Conservation (phyloP, 352 stramenopile genomes). For the Phytophthora pistaciae region DNA sequence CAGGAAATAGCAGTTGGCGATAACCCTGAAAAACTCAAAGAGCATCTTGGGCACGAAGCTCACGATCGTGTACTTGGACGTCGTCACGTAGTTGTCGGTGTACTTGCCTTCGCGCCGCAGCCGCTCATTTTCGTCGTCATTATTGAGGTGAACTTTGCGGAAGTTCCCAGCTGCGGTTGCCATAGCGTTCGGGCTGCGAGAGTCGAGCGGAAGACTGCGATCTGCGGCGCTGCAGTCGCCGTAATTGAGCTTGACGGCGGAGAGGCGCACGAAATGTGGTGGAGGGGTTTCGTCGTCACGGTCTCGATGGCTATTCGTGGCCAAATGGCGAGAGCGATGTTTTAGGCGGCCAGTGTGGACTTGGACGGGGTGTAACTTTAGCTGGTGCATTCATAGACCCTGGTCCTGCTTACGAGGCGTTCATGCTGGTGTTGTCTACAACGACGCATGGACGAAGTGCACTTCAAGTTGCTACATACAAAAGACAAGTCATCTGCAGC, state of each 20-base stretch:
- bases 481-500: neutral
- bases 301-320: constrained; percentile 8
- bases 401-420: neutral
- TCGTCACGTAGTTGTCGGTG: constrained; percentile 82
- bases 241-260: constrained; percentile 9
- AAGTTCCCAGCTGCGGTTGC: constrained; percentile 39
- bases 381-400: neutral
- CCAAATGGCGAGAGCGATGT: constrained; percentile 1
- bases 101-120: constrained; percentile 54
- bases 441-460: neutral
- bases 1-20: constrained; percentile 97
- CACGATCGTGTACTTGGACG: constrained; percentile 93
- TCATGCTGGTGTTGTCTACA: neutral
- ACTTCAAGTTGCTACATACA: constrained; percentile 32
- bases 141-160: constrained; percentile 64
- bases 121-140: constrained; percentile 69
- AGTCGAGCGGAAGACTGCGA: neutral
- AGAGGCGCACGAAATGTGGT: constrained; percentile 13
- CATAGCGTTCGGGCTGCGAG: constrained; percentile 15
- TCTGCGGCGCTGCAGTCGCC: constrained; percentile 4
- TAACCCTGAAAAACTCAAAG: constrained; percentile 94
- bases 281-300: constrained; percentile 22
- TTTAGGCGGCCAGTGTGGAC: constrained; percentile 3
- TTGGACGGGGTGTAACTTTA: neutral
- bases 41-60: constrained; percentile 88